Percentiles rank a stretch among this genome's conserved stretches.
Evolutionary conservation across 2,329 filamentous ascomycete species (phyloP).

Genomic region (Apiospora saccharicola): DNA sequence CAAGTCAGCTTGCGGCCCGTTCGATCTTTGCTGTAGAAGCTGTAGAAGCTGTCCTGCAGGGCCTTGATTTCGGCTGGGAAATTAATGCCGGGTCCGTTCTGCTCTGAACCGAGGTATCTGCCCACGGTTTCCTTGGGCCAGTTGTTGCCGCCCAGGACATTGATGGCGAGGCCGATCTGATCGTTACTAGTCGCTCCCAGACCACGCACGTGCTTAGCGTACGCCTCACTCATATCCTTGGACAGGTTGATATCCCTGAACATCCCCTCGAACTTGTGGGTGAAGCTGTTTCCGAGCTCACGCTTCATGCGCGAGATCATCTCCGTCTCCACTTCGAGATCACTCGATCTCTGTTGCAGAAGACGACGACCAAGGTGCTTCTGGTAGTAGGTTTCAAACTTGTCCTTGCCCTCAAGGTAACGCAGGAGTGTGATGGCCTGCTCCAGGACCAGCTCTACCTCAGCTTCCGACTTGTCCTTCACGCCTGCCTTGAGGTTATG

Average conservation of each 20-base stretch:
- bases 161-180: conserved; percentile 81
- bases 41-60: conserved; percentile 84
- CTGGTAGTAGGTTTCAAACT: conserved; percentile 98
- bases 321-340: conserved; percentile 90
- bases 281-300: conserved; percentile 94
- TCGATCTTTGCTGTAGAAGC: conserved; percentile 87
- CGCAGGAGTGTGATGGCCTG: conserved; percentile 88
- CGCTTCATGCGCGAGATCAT: conserved; percentile 98
- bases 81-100: conserved; percentile 62
- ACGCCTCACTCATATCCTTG: conserved; percentile 79
- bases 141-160: conserved; percentile 89
- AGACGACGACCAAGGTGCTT: conserved; percentile 91
- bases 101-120: conserved; percentile 58
- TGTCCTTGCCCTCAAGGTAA: conserved; percentile 89
- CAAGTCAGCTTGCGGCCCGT: conserved; percentile 90
- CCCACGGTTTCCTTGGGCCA: conserved; percentile 94
- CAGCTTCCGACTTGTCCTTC: conserved; percentile 88
- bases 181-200: conserved; percentile 62
- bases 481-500: conserved; percentile 95
- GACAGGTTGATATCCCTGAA: conserved; percentile 95
- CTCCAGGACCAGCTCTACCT: conserved; percentile 84
- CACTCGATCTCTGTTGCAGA: conserved; percentile 87
- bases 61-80: conserved; percentile 77
- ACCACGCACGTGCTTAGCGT: conserved; percentile 70
- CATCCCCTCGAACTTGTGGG: conserved; percentile 93